Base-by-base conservation (phyloP, 2,329 filamentous ascomycete genomes). In the Lachnellula willkommii region DNA sequence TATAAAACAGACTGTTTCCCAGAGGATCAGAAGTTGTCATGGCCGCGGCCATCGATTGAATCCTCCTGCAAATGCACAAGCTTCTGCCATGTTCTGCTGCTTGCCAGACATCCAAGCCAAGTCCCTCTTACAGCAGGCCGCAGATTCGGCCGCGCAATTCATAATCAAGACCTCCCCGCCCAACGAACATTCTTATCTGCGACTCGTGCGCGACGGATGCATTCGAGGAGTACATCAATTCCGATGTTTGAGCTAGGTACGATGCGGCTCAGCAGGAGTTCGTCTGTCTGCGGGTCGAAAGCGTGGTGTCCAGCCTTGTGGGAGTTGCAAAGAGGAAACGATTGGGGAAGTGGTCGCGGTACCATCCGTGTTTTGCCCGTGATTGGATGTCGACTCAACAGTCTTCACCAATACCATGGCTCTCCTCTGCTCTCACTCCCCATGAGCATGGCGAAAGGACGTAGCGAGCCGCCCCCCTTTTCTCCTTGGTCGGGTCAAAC, bases 1-100 rank as follows among this genome's bases (percentile, higher is more conserved):
- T 62, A 61, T 61, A 56, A 58, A 62, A 47, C 54, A 56, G 55
- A 47, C 15, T 57, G 52, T 24, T 43, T 20, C 48, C 58, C 40
- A 28, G 48, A 47, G 40, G 40, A 43, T 47, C 20, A 47, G 45
- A 48, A 48, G 39, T 54, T 48, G 43, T 52, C 48, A 15, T 12
- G 50, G 40, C 6, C 54, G 46, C 32, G 37, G 32, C 48, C 46
- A 28, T 55, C 43, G 39, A 47, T 46, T 15, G 47, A 47, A 47
- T 47, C 52, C 47, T 14, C 22, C 36, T 26, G 39, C 45, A 46
- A 20, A 43, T 36, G 40, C 35, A 46, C 37, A 45, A 47, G 37
- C 47, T 40, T 50, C 49, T 51, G 55, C 48, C 22, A 47, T 51
- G 46, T 45, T n/a, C 37, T 53, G 40, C 26, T 57, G 46, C 40